Evolutionary conservation across 1,284 basidiomycete genomes (phyloP).

Genomic region (Naganishia albida): DNA sequence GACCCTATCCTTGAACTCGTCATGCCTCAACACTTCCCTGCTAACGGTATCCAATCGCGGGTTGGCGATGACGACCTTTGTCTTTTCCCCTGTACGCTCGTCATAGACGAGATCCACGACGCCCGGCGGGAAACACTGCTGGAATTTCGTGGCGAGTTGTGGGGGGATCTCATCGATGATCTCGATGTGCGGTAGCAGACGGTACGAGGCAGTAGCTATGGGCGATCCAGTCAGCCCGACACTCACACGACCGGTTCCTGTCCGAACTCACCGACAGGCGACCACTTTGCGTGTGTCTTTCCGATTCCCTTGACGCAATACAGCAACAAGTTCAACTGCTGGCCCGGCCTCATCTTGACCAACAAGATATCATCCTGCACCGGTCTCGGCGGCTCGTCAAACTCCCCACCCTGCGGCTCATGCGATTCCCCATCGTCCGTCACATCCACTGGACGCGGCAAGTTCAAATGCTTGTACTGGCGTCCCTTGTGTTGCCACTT

Average conservation of each 20-base stretch:
- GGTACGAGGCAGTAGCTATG: conserved; percentile 89
- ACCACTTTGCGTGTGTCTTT: conserved; percentile 96
- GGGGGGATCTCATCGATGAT: conserved; percentile 69
- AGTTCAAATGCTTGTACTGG: conserved; percentile 60
- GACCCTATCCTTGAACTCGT: conserved; percentile 84
- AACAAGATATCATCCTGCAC: conserved; percentile 85
- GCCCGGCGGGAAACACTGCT: conserved; percentile 82
- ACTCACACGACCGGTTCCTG: not conserved
- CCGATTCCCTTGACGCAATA: conserved; percentile 95
- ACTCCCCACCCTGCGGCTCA: conserved; percentile 21
- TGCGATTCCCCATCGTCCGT: conserved; percentile 13
- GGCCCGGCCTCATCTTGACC: conserved; percentile 88
- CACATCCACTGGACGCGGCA: conserved; percentile 41
- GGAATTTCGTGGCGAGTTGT: conserved; percentile 71
- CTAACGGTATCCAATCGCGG: conserved; percentile 84
- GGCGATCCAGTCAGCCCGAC: not conserved
- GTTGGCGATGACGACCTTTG: conserved; percentile 61
- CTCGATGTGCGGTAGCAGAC: conserved; percentile 83
- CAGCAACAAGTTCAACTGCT: conserved; percentile 75
- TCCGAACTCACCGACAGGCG: conserved; percentile 77
- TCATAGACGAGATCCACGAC: conserved; percentile 72
- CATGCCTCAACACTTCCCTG: conserved; percentile 87
- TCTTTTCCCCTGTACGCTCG: conserved; percentile 54
- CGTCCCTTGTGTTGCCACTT: conserved; percentile 84
- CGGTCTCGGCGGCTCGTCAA: conserved; percentile 62